These are phyloP conservation scores for Glycyrrhiza uralensis DNA, from an alignment of 306 rosid genomes.

Conservation along the genomic window DNA sequence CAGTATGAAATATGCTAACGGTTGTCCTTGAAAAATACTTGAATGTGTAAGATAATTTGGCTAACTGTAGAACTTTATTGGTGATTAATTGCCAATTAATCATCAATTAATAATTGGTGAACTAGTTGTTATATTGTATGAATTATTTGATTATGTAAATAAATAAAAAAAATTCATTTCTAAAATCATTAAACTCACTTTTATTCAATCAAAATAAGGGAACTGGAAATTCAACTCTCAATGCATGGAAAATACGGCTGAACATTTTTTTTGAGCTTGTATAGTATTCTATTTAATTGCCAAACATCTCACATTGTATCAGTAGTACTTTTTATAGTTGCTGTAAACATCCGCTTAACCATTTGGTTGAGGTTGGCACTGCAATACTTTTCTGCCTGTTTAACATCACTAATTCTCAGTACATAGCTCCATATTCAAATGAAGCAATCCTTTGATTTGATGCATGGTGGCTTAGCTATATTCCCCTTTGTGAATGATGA, in stretches of 20 bases:
- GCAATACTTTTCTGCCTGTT: not conserved
- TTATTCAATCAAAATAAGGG: not conserved
- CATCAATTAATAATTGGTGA: not conserved
- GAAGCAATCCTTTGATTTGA: not conserved
- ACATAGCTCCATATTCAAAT: not conserved
- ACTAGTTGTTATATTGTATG: constrained; percentile 10
- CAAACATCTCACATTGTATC: constrained; percentile 2
- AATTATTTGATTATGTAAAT: not conserved
- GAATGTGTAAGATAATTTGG: not conserved
- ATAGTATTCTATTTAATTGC: not conserved
- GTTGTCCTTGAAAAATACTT: not conserved
- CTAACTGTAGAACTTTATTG: constrained; percentile 8
- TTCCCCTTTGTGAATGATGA: not conserved
- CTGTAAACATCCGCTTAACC: not conserved
- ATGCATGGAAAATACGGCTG: not conserved
- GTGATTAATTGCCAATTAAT: too few species aligned
- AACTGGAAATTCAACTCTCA: constrained; percentile 3
- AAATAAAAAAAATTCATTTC: not conserved
- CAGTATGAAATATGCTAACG: not conserved
- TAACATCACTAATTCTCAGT: not conserved
- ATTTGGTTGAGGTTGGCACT: not conserved
- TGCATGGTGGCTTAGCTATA: not conserved
- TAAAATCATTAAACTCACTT: not conserved
- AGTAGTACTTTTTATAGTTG: not conserved
- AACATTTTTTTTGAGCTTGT: constrained; percentile 2